phyloP scores from a whole-genome alignment of 495 filamentous ascomycete genomes.

The Choiromyces venosus region DNA sequence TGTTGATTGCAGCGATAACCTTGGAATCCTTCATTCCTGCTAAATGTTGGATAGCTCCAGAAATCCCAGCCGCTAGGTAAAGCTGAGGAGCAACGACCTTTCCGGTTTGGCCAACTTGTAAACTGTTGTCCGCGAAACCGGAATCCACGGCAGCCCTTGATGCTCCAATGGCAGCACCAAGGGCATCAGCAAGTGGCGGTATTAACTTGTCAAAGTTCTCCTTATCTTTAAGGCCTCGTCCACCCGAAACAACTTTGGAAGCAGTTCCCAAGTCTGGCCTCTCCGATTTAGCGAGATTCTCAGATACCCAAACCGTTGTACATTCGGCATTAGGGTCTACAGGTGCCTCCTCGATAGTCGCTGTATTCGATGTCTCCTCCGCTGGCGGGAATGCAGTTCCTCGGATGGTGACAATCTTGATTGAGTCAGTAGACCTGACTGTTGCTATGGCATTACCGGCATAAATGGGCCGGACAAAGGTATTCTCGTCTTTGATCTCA shows the following conservation, averaged over 20 bases:
- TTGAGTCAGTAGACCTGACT: conserved; percentile 78
- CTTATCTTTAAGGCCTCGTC: conserved; percentile 91
- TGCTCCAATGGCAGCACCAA: conserved; percentile 90
- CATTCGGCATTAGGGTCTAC: conserved; percentile 66
- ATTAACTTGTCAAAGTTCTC: conserved; percentile 93
- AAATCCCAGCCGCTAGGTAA: conserved; percentile 93
- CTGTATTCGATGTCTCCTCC: conserved; percentile 51
- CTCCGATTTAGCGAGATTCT: conserved; percentile 86
- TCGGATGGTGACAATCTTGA: conserved; percentile 87
- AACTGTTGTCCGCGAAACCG: conserved; percentile 97
- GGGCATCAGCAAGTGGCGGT: conserved; percentile 78
- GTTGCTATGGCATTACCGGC: conserved; percentile 96
- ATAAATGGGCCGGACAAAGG: conserved; percentile 94
- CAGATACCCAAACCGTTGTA: conserved; percentile 82
- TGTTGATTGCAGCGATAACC: conserved; percentile 98
- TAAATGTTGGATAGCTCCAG: conserved; percentile 94
- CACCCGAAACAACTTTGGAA: conserved; percentile 82
- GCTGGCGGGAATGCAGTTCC: conserved; percentile 78
- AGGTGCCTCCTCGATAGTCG: conserved; percentile 56
- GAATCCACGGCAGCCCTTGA: conserved; percentile 93
- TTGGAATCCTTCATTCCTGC: conserved; percentile 99
- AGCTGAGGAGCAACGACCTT: conserved; percentile 96
- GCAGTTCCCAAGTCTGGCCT: conserved; percentile 93
- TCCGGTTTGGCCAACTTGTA: conserved; percentile 96
- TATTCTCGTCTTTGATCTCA: conserved; percentile 79